Evolutionary conservation across 176 grass and related monocot species (phyloP), one percentile per base, ranked within the genome.

Genomic region (barley (Hordeum vulgare)): DNA sequence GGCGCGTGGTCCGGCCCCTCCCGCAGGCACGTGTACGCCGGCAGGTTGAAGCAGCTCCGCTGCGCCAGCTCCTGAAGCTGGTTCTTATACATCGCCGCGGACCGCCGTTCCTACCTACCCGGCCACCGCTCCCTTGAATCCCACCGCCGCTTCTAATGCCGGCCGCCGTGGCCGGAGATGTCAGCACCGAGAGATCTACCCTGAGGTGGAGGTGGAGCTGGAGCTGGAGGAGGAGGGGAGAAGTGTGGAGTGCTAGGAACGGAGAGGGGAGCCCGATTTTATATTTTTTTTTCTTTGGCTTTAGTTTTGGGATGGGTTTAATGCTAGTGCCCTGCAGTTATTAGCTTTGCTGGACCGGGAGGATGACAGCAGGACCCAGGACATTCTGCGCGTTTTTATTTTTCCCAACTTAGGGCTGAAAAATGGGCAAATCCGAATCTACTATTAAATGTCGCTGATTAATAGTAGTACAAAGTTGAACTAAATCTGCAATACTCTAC

Each of bases 61-160:
- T 99, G 97, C 81, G 97, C 97, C 71, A 99, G 91, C 89, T 99
- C 97, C 90, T 99, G 96, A 62, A 99, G 79, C 86, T 99, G 97
- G 78, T 99, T 96, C 86, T 99, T 99, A 80, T 99, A 96, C 93
- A 96, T 96, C 87, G 78, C 89, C 57, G 53, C 69, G 56, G 27
- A 53, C 79, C 39, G 11, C 27, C 18, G 17, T 53, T 36, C 28
- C 15, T 27, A 61, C 84, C 47, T 40, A 24, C 35, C 54, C 66
- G 8, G 27, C 47, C 47, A 14, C 76, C 25, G 28, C 78, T 42
- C 79, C 71, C 4, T 31, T 39, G n/a, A 24, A 1, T 21, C 5
- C 51, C 83, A 61, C 75, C 60, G 60, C 74, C 53, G 64, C 39
- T 86, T 40, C 34, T 28, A 83, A 77, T 79, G 88, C 84, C 74